Percentiles rank a stretch among this genome's conserved stretches.
phyloP scores from a whole-genome alignment of 305 asterid genomes.

The Solanum hybrid region DNA sequence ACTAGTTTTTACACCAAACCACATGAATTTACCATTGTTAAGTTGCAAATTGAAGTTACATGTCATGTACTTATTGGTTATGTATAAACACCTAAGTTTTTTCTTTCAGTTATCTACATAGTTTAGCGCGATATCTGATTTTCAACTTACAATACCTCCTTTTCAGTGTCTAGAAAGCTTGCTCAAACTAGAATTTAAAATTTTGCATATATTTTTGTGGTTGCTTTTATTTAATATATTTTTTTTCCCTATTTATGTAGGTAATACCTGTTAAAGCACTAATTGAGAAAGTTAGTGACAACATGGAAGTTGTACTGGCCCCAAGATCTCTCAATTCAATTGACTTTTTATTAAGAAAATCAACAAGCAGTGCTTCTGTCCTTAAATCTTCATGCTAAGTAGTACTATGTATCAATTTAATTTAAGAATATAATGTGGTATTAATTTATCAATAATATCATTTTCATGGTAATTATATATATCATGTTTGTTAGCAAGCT shows the following conservation, averaged over 20 bases:
- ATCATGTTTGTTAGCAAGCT: not conserved
- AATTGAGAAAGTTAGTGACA: constrained; percentile 34
- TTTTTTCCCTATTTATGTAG: constrained; percentile 32
- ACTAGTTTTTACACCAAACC: not conserved
- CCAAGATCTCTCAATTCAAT: constrained; percentile 53
- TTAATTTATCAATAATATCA: not conserved
- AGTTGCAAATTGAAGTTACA: not conserved
- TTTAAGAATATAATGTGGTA: not conserved
- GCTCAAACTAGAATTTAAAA: not conserved
- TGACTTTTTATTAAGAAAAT: constrained; percentile 39
- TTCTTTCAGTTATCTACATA: too few relatives aligned
- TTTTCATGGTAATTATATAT: not conserved
- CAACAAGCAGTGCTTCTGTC: constrained; percentile 10
- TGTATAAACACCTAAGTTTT: not conserved
- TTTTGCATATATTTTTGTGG: not conserved
- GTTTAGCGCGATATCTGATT: not conserved
- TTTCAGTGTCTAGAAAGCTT: not conserved
- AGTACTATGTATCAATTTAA: not conserved
- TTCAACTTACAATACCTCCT: not conserved
- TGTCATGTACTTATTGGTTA: not conserved
- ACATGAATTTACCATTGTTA: not conserved
- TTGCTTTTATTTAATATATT: not conserved
- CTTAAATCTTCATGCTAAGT: constrained; percentile 11
- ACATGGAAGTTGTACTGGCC: constrained; percentile 39
- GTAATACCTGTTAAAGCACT: constrained; percentile 38